Percentiles rank a stretch among this genome's conserved stretches.
Evolutionary conservation across 371 early-diverging fungal genomes (phyloP).

Genomic region (Phascolomyces articulosus): DNA sequence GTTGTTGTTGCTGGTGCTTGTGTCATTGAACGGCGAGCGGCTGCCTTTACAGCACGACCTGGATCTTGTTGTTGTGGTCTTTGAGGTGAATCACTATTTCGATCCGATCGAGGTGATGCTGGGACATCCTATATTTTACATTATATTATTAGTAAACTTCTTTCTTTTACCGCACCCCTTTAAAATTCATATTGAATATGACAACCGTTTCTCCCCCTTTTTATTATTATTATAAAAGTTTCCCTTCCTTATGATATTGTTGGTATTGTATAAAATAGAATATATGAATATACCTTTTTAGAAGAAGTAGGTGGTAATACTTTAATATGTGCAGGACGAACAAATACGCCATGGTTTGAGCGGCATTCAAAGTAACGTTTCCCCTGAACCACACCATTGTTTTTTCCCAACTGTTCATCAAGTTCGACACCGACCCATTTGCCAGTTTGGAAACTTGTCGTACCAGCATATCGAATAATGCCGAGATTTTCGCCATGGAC

Average conservation of each 20-base stretch:
- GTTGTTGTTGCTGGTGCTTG: constrained; percentile 6
- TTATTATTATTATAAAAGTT: not conserved
- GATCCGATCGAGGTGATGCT: constrained; percentile 21
- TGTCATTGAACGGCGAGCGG: constrained; percentile 17
- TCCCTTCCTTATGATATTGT: too few species aligned
- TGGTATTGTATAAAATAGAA: not conserved
- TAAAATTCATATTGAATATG: not conserved
- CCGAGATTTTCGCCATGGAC: constrained; percentile 66
- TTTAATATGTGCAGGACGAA: constrained; percentile 71
- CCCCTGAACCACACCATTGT: constrained; percentile 79
- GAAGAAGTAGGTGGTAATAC: constrained; percentile 25
- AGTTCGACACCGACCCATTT: constrained; percentile 84
- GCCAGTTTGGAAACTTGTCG: constrained; percentile 74
- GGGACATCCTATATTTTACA: constrained; percentile 1
- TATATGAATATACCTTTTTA: not conserved
- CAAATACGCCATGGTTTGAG: constrained; percentile 82
- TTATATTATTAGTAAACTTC: too few species aligned
- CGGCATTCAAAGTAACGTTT: constrained; percentile 83
- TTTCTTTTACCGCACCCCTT: not conserved
- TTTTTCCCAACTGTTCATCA: constrained; percentile 75
- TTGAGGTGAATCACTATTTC: constrained; percentile 14
- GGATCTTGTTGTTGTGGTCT: constrained; percentile 19
- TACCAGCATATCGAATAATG: constrained; percentile 69
- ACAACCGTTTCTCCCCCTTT: not conserved
- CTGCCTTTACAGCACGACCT: constrained; percentile 16